Conservation (phyloP, 2,329 filamentous ascomycete genomes). For the Phyllosticta citriasiana region DNA sequence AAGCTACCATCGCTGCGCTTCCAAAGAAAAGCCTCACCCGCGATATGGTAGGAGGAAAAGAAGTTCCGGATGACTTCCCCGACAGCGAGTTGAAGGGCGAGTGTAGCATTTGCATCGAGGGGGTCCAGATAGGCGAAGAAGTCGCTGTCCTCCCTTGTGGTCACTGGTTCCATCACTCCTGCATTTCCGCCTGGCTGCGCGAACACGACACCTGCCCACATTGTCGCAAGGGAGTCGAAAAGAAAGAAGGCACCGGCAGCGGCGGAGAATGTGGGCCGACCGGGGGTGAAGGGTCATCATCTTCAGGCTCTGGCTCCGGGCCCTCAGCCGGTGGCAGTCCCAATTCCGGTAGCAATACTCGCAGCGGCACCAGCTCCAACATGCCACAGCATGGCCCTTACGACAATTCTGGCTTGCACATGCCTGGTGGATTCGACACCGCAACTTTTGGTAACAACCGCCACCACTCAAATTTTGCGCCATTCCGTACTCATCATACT, state of each 20-base stretch:
- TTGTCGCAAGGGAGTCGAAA: slow-evolving; percentile 49
- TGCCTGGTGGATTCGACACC: slow-evolving; percentile 5
- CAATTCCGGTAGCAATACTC: background rate
- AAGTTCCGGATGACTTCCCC: slow-evolving; percentile 17
- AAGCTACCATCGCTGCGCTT: slow-evolving; percentile 62
- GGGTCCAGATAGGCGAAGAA: slow-evolving; percentile 61
- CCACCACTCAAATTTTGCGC: background rate
- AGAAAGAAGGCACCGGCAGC: slow-evolving; percentile 16
- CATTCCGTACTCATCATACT: background rate
- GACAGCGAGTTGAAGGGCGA: slow-evolving; percentile 43
- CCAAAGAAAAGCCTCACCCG: slow-evolving; percentile 60
- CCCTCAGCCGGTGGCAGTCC: background rate
- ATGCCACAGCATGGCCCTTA: background rate
- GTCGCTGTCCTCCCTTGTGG: slow-evolving; percentile 74
- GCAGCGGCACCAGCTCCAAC: background rate
- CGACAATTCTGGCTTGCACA: background rate
- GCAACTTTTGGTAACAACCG: background rate
- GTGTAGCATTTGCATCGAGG: slow-evolving; percentile 92
- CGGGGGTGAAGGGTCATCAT: slow-evolving; percentile 2
- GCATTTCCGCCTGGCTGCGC: slow-evolving; percentile 71
- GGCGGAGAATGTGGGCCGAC: background rate
- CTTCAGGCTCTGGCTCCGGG: background rate
- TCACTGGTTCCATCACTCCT: slow-evolving; percentile 87
- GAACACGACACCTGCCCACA: slow-evolving; percentile 92
- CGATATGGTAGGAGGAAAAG: slow-evolving; percentile 59